phyloP scores from a whole-genome alignment of 352 stramenopile genomes.

The Blastocystis sp. region DNA sequence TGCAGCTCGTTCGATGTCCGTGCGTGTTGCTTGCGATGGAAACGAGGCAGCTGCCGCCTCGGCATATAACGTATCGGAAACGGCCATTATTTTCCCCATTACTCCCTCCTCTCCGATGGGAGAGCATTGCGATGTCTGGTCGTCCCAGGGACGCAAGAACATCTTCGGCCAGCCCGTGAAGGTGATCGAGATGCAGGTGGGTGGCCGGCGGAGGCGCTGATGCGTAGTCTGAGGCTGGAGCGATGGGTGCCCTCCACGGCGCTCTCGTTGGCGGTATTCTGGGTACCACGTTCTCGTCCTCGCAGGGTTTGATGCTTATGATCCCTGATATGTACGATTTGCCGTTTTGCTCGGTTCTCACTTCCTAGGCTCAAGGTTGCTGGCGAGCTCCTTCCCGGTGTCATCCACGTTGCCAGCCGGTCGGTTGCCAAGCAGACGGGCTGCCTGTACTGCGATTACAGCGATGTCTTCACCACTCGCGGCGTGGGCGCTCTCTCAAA shows the following conservation, averaged over 20 bases:
- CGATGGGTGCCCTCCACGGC: constrained; percentile 75
- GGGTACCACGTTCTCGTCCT: constrained; percentile 76
- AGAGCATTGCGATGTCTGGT: constrained; percentile 76
- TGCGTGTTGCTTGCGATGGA: constrained; percentile 68
- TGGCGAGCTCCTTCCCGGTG: constrained; percentile 71
- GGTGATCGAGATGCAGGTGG: constrained; percentile 75
- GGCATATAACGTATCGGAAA: constrained; percentile 61
- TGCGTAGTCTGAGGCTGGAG: constrained; percentile 71
- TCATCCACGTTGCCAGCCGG: constrained; percentile 83
- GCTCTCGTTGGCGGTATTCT: constrained; percentile 75
- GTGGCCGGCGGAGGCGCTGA: background rate
- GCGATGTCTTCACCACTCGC: constrained; percentile 80
- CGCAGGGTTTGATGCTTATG: constrained; percentile 79
- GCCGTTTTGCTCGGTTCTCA: background rate
- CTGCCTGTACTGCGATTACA: constrained; percentile 80
- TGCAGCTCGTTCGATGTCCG: constrained; percentile 52
- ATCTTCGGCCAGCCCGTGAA: constrained; percentile 75
- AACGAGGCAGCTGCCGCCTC: constrained; percentile 61
- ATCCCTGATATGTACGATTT: constrained; percentile 77
- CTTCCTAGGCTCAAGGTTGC: constrained; percentile 70
- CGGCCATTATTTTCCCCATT: constrained; percentile 74
- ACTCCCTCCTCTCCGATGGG: constrained; percentile 75
- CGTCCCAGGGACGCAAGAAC: constrained; percentile 74
- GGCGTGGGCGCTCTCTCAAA: constrained; percentile 75
- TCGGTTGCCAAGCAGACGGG: constrained; percentile 74